phyloP scores from a whole-genome alignment of 257 asterid species.

The Euphrasia confusa region DNA sequence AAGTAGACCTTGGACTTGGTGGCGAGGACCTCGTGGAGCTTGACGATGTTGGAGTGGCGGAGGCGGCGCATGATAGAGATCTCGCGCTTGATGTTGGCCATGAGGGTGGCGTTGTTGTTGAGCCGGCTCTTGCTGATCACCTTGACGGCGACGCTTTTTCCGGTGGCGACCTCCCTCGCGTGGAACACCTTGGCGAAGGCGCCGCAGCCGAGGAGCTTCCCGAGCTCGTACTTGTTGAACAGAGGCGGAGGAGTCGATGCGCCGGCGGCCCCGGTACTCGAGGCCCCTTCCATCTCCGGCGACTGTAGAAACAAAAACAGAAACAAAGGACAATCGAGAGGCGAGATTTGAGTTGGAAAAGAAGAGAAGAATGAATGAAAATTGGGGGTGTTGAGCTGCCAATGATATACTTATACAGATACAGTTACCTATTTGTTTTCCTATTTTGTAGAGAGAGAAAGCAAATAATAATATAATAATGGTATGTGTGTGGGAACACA shows the following conservation, averaged over 20 bases:
- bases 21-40: conserved; percentile 71
- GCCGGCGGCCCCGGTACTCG: conserved; percentile 22
- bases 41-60: conserved; percentile 57
- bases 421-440: too few relatives aligned
- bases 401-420: too few relatives aligned
- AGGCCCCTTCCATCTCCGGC: conserved; percentile 42
- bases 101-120: conserved; percentile 23
- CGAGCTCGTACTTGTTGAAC: conserved; percentile 77
- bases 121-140: conserved; percentile 59
- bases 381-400: too few relatives aligned
- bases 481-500: too few relatives aligned
- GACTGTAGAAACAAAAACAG: conserved; percentile 2
- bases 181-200: conserved; percentile 92
- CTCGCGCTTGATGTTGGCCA: conserved; percentile 64
- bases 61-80: conserved; percentile 62
- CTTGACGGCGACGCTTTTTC: conserved; percentile 75
- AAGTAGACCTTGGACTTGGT: conserved; percentile 62
- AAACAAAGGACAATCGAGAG: neutral
- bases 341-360: neutral
- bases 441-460: too few relatives aligned
- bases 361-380: too few relatives aligned
- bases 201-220: conserved; percentile 87
- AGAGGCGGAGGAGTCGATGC: conserved; percentile 30
- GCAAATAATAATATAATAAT: too few relatives aligned
- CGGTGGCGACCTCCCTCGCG: conserved; percentile 57